Base-by-base conservation (phyloP, 345 rosid species). In the Streptanthus diversifolius region DNA sequence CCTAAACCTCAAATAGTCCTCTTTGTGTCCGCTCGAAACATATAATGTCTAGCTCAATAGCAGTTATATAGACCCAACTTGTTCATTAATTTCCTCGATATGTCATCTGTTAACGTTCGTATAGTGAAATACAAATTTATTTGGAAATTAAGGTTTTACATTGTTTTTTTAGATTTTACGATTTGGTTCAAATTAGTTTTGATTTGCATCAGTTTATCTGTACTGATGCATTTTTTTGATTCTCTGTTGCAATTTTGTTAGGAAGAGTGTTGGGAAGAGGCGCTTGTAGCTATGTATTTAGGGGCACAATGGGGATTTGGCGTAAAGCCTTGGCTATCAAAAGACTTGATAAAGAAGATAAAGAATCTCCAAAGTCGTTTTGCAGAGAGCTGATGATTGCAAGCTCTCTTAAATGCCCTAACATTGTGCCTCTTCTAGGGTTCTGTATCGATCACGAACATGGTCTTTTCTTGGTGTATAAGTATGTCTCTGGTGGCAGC, bases 361-460 rank as follows among this genome's bases (percentile, higher is more conserved):
- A 86, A 75, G 98, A 93, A 62, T 82, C 91, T 54, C 77, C 98
- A 1, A 93, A 93, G 79, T 90, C 97, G 8, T 93, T 93, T 71
- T 93, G 95, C 58, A 83, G 98, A 82, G 98, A 93, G 74, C 59
- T 93, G 85, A 93, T 91, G 97, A 93, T 91, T 83, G 97, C 97
- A 27, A 89, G 93, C 81, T 93, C 98, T 73, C 91, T 93, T 77
- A 80, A 83, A 56, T 73, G 77, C 79, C 81, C 80, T 49, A 86
- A 91, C 57, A 79, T 89, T 43, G 96, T 87, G 15, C 98, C 97
- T 32, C 88, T 93, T 69, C 63, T 89, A 69, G 98, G 97, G 25
- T 93, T 86, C 32, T 93, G 98, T 81, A 91, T 93, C 17, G 95
- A 91, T 78, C 87, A 86, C 2, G 91, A 91, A 25, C 91, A 93